Base-by-base conservation (phyloP, 2,329 filamentous ascomycete genomes). In the Pseudogymnoascus verrucosus region DNA sequence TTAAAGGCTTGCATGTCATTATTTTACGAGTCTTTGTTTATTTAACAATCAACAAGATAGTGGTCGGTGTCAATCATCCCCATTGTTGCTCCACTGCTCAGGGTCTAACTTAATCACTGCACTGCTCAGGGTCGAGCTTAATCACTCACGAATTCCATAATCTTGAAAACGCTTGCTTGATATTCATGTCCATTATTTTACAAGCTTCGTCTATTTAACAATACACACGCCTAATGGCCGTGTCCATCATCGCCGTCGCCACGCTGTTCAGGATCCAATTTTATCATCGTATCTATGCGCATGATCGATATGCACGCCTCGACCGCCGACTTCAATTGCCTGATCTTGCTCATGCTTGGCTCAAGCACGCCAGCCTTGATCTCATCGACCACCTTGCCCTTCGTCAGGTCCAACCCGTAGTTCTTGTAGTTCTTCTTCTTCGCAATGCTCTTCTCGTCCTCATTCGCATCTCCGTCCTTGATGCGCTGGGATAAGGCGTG, bases 251-350 rank as follows among this genome's bases (percentile, higher is more conserved):
- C 89, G 3, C 77, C 84, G 73, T 87, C 84, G 42, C 79, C 81
- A 74, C 84, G 83, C 80, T 88, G 84, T 81, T 97, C 92, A 16
- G 93, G 93, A 82, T 99, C 95, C 77, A 99, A 80, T 82, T 96
- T 96, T 79, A 99, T 98, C 78, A 99, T 83, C 68, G 95, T 98
- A 80, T 99, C 95, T 75, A 99, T 99, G 73, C 95, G 86, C 95
- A 99, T 98, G 76, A 99, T 98, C 74, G 92, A 90, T 77, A 99
- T 96, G 78, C 95, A 98, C 63, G 95, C 95, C 80, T 99, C 95
- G 60, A 99, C 95, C 28, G 95, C 95, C 78, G 90, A 96, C 88
- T 99, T 99, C 74, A 99, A 82, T 82, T 98, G 95, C 78, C 93
- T 89, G 70, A 99, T 85, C 84, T 99, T 99, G 84, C 93, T 97